These are phyloP conservation scores for Fusarium nurragi DNA, from an alignment of 2,329 filamentous ascomycete genomes.

Conservation along the genomic window DNA sequence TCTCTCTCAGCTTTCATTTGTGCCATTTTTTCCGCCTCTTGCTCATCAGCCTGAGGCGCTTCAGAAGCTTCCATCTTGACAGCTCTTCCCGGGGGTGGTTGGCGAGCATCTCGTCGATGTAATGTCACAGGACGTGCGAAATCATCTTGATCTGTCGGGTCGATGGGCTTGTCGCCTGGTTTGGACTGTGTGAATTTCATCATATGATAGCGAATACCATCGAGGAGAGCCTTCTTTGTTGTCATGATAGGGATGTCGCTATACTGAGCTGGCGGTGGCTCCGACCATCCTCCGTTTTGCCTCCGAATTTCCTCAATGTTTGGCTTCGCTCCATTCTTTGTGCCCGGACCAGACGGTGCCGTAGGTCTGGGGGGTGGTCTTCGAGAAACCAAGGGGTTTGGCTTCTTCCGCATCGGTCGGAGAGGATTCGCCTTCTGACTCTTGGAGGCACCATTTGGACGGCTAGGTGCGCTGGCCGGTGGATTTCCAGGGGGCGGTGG, in stretches of 20 bases:
- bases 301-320: constrained; percentile 56
- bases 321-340: constrained; percentile 45
- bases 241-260: constrained; percentile 75
- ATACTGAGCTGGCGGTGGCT: constrained; percentile 60
- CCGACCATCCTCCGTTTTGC: constrained; percentile 67
- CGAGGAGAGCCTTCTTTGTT: constrained; percentile 81
- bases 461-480: constrained; percentile 44
- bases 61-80: constrained; percentile 67
- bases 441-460: constrained; percentile 48
- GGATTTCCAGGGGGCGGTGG: constrained; percentile 48
- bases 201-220: constrained; percentile 85
- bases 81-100: constrained; percentile 69
- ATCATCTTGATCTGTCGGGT: constrained; percentile 75
- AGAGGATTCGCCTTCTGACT: constrained; percentile 50
- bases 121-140: constrained; percentile 90
- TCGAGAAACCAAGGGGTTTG: constrained; percentile 72
- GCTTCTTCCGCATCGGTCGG: constrained; percentile 53
- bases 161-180: constrained; percentile 66
- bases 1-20: constrained; percentile 82
- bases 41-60: constrained; percentile 59
- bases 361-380: constrained; percentile 43
- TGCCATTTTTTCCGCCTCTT: constrained; percentile 71
- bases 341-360: constrained; percentile 33
- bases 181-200: constrained; percentile 78
- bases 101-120: constrained; percentile 86